phyloP scores from a whole-genome alignment of 257 asterid species.

The Solanum megistacrolobum region DNA sequence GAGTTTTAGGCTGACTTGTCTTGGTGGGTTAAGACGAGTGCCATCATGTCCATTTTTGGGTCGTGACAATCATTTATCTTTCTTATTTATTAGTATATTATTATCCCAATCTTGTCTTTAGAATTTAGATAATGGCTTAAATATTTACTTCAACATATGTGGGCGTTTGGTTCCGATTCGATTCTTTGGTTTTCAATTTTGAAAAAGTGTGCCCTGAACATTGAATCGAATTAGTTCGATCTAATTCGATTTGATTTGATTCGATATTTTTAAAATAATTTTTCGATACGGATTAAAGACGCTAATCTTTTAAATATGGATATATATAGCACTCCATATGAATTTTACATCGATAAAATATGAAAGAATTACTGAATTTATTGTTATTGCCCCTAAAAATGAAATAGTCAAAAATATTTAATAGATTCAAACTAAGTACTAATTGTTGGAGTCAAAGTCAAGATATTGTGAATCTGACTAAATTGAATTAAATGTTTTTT shows the following conservation, averaged over 20 bases:
- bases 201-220: not conserved
- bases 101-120: not conserved
- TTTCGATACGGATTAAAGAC: accelerated
- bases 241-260: too few relatives aligned
- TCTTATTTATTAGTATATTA: not conserved
- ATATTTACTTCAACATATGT: not conserved
- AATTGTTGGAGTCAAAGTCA: not conserved
- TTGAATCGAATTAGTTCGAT: too few relatives aligned
- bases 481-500: not conserved
- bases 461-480: not conserved
- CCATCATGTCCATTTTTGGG: too few relatives aligned
- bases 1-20: too few relatives aligned
- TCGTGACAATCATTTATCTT: not conserved
- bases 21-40: too few relatives aligned
- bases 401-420: not conserved
- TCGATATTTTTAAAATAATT: too few relatives aligned
- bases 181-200: not conserved
- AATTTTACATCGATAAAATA: not conserved
- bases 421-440: not conserved
- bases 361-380: not conserved
- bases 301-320: too few relatives aligned
- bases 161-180: not conserved
- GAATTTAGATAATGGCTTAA: not conserved
- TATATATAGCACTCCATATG: too few relatives aligned
- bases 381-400: not conserved